A percentile compares a stretch with the other conserved stretches of the same genome.
Conservation (phyloP, 2,329 filamentous ascomycete species). For the Aspergillus fumigatiaffinis region DNA sequence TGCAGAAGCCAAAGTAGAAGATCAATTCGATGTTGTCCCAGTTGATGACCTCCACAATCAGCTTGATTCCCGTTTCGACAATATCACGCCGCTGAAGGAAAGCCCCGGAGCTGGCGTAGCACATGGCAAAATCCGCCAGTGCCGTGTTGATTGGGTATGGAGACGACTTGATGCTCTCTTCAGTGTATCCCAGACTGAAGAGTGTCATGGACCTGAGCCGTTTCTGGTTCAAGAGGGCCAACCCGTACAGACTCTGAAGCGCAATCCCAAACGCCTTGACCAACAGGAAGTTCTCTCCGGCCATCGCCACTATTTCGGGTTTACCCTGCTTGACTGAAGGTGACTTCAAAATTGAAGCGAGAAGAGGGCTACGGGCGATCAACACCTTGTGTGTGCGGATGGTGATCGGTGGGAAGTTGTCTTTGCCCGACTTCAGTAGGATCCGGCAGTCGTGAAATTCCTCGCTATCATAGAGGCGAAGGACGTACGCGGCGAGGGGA, state of each 20-base stretch:
- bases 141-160: slow-evolving; percentile 15
- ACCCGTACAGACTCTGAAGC: slow-evolving; percentile 26
- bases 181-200: slow-evolving; percentile 9
- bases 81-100: slow-evolving; percentile 25
- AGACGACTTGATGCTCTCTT: slow-evolving; percentile 1
- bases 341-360: slow-evolving; percentile 16
- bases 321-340: not conserved
- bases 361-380: slow-evolving; percentile 21
- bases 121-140: slow-evolving; percentile 27
- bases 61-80: slow-evolving; percentile 21
- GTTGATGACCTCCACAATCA: slow-evolving; percentile 20
- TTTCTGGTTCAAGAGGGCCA: slow-evolving; percentile 13
- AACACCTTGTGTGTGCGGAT: slow-evolving; percentile 20
- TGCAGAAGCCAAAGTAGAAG: slow-evolving; percentile 24
- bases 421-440: slow-evolving; percentile 14
- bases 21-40: slow-evolving; percentile 29
- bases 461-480: slow-evolving; percentile 10
- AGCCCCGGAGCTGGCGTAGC: slow-evolving; percentile 27
- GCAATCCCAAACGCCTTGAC: slow-evolving; percentile 22
- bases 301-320: slow-evolving; percentile 12
- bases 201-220: slow-evolving; percentile 15
- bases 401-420: slow-evolving; percentile 14
- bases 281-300: slow-evolving; percentile 20
- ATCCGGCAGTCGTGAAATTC: slow-evolving; percentile 20
- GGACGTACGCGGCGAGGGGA: slow-evolving; percentile 10